Percentiles rank a stretch among this genome's conserved stretches.
These are phyloP conservation scores for Fusarium siculi DNA, from an alignment of 2,329 filamentous ascomycete species.

Conservation along the genomic window DNA sequence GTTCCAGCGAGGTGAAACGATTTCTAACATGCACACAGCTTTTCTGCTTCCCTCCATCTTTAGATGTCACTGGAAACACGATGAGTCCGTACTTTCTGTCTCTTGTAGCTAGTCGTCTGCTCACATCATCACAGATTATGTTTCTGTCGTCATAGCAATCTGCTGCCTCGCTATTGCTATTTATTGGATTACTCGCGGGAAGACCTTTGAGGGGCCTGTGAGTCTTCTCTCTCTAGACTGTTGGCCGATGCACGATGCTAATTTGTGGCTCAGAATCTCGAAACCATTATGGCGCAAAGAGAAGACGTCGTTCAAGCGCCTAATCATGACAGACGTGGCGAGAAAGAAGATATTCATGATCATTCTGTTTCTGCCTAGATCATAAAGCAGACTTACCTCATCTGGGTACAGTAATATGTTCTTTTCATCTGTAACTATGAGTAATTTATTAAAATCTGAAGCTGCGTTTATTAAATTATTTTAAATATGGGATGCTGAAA, in stretches of 20 bases:
- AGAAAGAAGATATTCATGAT: neutral
- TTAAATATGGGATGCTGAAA: too few species aligned
- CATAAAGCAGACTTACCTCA: too few species aligned
- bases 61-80: neutral
- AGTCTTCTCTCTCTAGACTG: neutral
- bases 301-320: neutral
- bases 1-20: fast-evolving
- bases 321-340: neutral
- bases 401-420: too few species aligned
- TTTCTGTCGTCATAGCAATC: neutral
- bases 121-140: neutral
- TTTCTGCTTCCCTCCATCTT: neutral
- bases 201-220: neutral
- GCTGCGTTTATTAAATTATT: too few species aligned
- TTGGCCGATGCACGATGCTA: neutral
- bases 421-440: too few species aligned
- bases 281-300: neutral
- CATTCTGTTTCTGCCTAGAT: neutral
- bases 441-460: too few species aligned
- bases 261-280: neutral
- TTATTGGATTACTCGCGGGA: neutral
- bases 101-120: neutral
- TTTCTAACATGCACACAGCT: neutral
- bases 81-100: neutral
- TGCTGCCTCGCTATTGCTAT: neutral